Evolutionary conservation across 2,329 filamentous ascomycete species (phyloP).

Genomic region (Aureobasidium sp.): DNA sequence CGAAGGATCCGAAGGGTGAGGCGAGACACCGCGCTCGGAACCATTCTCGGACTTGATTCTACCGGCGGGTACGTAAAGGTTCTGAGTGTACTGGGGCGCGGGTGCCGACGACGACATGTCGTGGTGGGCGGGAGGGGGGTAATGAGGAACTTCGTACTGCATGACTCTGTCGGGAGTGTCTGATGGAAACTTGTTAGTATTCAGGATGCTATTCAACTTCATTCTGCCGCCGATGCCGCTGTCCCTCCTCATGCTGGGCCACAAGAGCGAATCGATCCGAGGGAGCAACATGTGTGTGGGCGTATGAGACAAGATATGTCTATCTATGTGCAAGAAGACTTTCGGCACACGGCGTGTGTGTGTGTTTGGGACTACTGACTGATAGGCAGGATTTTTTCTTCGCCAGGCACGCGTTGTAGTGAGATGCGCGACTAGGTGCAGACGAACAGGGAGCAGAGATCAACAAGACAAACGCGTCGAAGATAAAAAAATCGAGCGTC

Average conservation of each 20-base stretch:
- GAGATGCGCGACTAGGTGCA: constrained; percentile 6
- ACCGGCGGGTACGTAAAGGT: constrained; percentile 43
- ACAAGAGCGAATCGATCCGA: constrained; percentile 20
- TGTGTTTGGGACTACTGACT: constrained; percentile 16
- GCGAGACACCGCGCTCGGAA: constrained; percentile 52
- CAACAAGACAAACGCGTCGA: constrained; percentile 2
- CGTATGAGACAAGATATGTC: background rate
- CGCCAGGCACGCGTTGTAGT: constrained; percentile 1
- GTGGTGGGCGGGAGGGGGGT: constrained; percentile 24
- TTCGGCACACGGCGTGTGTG: constrained; percentile 13
- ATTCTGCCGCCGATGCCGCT: constrained; percentile 29
- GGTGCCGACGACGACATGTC: constrained; percentile 19
- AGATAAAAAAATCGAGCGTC: background rate
- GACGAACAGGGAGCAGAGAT: constrained; percentile 5
- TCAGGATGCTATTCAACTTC: constrained; percentile 31
- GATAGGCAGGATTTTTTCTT: constrained; percentile 10
- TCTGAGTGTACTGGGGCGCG: constrained; percentile 29
- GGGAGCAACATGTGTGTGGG: constrained; percentile 19
- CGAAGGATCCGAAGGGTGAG: constrained; percentile 48
- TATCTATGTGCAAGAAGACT: constrained; percentile 1
- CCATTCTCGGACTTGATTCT: constrained; percentile 52
- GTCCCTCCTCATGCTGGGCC: constrained; percentile 30
- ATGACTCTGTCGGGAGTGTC: constrained; percentile 29
- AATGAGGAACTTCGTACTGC: constrained; percentile 33
- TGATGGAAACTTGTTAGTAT: constrained; percentile 32